phyloP scores from a whole-genome alignment of 2,329 filamentous ascomycete species.

The Phaeosphaeria sp. region DNA sequence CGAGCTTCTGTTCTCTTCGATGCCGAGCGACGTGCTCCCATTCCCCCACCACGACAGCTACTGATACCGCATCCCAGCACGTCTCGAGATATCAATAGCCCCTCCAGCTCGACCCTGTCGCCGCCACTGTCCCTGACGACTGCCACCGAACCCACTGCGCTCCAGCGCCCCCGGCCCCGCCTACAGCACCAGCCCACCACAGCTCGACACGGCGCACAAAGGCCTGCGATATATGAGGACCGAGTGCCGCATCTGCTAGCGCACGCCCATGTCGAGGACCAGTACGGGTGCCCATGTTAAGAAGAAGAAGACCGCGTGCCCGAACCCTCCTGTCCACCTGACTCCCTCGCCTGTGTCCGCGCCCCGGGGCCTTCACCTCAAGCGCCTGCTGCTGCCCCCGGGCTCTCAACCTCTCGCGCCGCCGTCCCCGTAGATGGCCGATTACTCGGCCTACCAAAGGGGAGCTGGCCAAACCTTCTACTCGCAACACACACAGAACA shows the following conservation, averaged over 20 bases:
- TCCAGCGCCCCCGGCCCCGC: conserved; percentile 19
- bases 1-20: conserved; percentile 31
- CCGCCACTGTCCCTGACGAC: conserved; percentile 3
- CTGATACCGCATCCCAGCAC: conserved; percentile 26
- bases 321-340: conserved; percentile 53
- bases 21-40: conserved; percentile 24
- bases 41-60: conserved; percentile 26
- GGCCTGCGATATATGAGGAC: conserved; percentile 34
- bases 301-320: conserved; percentile 56
- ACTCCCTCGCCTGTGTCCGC: conserved; percentile 31
- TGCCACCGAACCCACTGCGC: background rate
- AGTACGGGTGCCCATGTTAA: conserved; percentile 55
- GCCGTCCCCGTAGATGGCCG: conserved; percentile 67
- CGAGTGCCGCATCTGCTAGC: conserved; percentile 34
- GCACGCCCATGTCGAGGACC: conserved; percentile 43
- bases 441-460: conserved; percentile 69
- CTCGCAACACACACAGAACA: conserved; percentile 59
- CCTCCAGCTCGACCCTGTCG: conserved; percentile 11
- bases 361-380: conserved; percentile 31
- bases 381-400: conserved; percentile 41
- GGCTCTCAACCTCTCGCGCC: conserved; percentile 26
- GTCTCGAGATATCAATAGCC: conserved; percentile 27
- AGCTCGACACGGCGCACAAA: conserved; percentile 16
- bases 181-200: background rate
- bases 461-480: conserved; percentile 68